phyloP scores from a whole-genome alignment of 176 grass and related monocot species.

The Zoysia pacifica region DNA sequence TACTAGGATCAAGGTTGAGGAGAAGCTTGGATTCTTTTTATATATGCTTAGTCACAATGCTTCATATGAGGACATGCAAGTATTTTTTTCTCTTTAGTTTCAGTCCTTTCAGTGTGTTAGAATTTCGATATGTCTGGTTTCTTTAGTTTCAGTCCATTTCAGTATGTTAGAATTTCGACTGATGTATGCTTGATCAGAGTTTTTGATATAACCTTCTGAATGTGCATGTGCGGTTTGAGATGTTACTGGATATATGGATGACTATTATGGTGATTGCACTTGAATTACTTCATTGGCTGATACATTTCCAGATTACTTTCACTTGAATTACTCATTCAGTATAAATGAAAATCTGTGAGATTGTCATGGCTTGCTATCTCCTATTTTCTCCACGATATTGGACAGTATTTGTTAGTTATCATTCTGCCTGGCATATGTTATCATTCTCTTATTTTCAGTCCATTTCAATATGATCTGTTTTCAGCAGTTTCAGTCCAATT shows the following conservation, averaged over 20 bases:
- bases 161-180: background rate
- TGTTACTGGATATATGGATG: background rate
- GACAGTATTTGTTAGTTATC: background rate
- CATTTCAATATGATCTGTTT: too few species aligned
- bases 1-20: too few species aligned
- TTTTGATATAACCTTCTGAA: background rate
- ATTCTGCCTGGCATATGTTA: background rate
- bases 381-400: background rate
- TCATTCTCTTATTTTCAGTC: too few species aligned
- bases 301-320: background rate
- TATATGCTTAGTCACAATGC: too few species aligned
- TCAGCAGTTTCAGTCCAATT: too few species aligned
- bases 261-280: background rate
- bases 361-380: background rate
- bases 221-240: background rate
- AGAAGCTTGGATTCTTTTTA: too few species aligned
- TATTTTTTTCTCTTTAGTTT: too few species aligned
- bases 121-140: too few species aligned
- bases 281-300: background rate
- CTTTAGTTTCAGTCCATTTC: background rate
- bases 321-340: background rate
- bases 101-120: too few species aligned
- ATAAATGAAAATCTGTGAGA: conserved; percentile 12
- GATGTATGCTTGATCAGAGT: background rate
- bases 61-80: too few species aligned